These are phyloP conservation scores for Haplographium delicatum DNA, from an alignment of 495 filamentous ascomycete species.

Conservation along the genomic window DNA sequence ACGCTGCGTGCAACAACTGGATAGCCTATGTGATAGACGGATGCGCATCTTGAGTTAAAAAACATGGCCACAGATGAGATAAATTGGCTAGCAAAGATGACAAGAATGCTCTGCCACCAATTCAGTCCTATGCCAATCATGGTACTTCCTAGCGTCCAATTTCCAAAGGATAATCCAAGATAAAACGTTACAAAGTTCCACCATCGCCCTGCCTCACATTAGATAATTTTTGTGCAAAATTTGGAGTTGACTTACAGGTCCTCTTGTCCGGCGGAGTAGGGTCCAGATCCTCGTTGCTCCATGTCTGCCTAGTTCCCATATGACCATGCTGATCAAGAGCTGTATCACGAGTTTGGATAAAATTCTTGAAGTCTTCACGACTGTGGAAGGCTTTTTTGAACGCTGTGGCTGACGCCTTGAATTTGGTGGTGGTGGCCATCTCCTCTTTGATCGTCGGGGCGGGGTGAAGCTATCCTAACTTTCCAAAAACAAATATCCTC, in stretches of 20 bases:
- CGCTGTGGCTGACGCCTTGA: slow-evolving; percentile 1
- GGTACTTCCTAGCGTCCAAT: slow-evolving; percentile 37
- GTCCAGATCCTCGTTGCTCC: slow-evolving; percentile 30
- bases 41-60: slow-evolving; percentile 31
- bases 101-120: slow-evolving; percentile 41
- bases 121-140: slow-evolving; percentile 39
- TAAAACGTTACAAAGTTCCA: slow-evolving; percentile 39
- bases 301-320: slow-evolving; percentile 10
- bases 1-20: slow-evolving; percentile 30
- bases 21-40: slow-evolving; percentile 38
- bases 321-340: slow-evolving; percentile 27
- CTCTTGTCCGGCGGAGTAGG: slow-evolving; percentile 28
- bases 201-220: slow-evolving; percentile 20
- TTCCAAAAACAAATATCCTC: too few species aligned
- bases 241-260: slow-evolving; percentile 2
- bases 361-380: slow-evolving; percentile 22
- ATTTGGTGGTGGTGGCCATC: slow-evolving; percentile 9
- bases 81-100: slow-evolving; percentile 36
- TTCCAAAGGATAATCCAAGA: slow-evolving; percentile 35
- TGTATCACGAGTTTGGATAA: slow-evolving; percentile 25
- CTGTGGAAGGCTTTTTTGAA: slow-evolving; percentile 24
- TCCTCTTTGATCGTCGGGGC: not conserved
- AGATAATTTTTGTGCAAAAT: too few species aligned
- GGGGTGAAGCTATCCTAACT: too few species aligned
- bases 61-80: slow-evolving; percentile 40